A percentile compares a stretch with the other conserved stretches of the same genome.
Conservation (phyloP, 2,329 filamentous ascomycete species). For the Metarhizium brunneum region DNA sequence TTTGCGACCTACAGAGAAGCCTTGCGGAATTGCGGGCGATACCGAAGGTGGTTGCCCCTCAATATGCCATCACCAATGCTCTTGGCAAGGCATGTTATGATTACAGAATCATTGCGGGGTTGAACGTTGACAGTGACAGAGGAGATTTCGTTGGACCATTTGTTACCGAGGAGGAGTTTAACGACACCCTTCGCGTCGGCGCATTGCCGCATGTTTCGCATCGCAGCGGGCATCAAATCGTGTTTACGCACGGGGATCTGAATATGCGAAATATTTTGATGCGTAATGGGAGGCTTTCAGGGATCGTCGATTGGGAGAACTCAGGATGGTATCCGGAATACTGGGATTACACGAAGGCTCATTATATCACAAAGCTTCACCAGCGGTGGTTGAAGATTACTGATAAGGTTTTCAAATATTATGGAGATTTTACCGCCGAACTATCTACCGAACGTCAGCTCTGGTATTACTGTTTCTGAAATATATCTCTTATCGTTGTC, state of each 20-base stretch:
- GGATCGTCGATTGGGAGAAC: conserved; percentile 18
- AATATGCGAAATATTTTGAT: conserved; percentile 20
- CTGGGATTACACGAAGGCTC: conserved; percentile 15
- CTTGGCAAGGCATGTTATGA: conserved; percentile 3
- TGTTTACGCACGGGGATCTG: conserved; percentile 34
- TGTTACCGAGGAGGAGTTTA: conserved; percentile 7
- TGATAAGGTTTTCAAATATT: not conserved
- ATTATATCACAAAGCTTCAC: conserved; percentile 8
- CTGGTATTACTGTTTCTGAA: conserved; percentile 5
- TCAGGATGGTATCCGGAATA: conserved; percentile 15
- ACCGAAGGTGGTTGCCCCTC: conserved; percentile 1
- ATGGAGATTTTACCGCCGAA: conserved; percentile 2
- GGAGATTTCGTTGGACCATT: conserved; percentile 9
- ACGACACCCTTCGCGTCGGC: not conserved
- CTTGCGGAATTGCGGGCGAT: conserved; percentile 1
- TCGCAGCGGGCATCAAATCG: conserved; percentile 7
- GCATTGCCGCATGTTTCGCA: conserved; percentile 3
- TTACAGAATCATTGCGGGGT: not conserved
- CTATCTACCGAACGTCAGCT: conserved; percentile 1
- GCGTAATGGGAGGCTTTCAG: conserved; percentile 15
- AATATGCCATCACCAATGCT: not conserved
- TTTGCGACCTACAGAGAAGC: not conserved
- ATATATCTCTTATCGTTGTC: no score
- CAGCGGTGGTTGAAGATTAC: conserved; percentile 7
- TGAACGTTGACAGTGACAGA: not conserved